Evolutionary conservation across 2,329 filamentous ascomycete genomes (phyloP).

Genomic region (Neospermospora avenae): DNA sequence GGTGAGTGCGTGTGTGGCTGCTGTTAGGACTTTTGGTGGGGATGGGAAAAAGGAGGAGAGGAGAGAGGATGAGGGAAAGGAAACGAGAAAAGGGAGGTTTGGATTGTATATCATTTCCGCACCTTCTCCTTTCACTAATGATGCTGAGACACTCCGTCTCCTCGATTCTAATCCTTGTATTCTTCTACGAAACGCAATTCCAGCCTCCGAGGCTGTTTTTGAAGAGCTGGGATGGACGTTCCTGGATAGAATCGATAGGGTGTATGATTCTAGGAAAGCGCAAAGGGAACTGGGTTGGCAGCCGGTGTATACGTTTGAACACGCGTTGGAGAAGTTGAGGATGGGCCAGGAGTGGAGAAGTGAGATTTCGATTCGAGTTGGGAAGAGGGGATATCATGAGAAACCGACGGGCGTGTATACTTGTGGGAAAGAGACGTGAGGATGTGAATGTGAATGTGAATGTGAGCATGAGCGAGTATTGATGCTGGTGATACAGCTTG

Average conservation of each 20-base stretch:
- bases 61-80: neutral
- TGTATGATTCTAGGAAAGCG: neutral
- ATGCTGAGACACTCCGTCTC: neutral
- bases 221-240: neutral
- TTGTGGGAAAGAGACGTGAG: too few relatives aligned
- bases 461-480: too few relatives aligned
- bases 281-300: neutral
- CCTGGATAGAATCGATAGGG: neutral
- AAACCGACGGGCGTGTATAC: slow-evolving; percentile 1
- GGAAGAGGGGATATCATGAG: neutral
- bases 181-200: neutral
- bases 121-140: neutral
- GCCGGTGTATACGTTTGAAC: neutral
- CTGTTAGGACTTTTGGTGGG: neutral
- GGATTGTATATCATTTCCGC: neutral
- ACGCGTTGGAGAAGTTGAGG: neutral
- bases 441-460: too few relatives aligned
- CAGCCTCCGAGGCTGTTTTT: neutral
- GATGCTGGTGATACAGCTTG: too few relatives aligned
- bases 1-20: neutral
- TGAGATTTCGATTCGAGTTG: neutral
- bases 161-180: neutral
- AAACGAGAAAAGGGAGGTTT: neutral
- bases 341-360: neutral
- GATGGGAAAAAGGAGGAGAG: too few relatives aligned